Percentiles rank a stretch among this genome's conserved stretches.
Evolutionary conservation across 1,284 basidiomycete genomes (phyloP).

Genomic region (Boletus smithii): DNA sequence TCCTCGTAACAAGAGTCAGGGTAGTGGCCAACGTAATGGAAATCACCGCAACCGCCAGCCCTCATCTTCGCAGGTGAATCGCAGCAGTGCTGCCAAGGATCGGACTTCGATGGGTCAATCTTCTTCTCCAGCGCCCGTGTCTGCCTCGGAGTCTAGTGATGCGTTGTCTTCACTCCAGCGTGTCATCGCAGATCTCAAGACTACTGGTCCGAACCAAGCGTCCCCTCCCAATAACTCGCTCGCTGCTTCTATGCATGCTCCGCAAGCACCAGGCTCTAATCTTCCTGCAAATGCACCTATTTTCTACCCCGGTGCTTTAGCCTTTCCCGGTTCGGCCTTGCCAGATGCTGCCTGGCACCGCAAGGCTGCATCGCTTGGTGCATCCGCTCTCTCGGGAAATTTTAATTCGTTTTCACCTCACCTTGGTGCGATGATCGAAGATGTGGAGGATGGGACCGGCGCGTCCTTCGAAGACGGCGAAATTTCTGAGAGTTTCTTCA

Average conservation of each 20-base stretch:
- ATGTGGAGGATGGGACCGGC: constrained; percentile 58
- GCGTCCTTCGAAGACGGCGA: constrained; percentile 72
- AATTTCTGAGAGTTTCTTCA: constrained; percentile 56
- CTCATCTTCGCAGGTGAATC: constrained; percentile 52
- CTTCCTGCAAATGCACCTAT: constrained; percentile 64
- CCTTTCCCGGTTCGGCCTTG: constrained; percentile 47
- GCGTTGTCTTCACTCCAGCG: constrained; percentile 76
- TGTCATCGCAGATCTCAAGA: constrained; percentile 81
- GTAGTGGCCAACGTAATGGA: constrained; percentile 42
- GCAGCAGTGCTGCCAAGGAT: constrained; percentile 44
- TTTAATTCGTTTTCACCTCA: constrained; percentile 72
- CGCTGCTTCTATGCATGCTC: constrained; percentile 44
- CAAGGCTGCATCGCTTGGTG: constrained; percentile 73
- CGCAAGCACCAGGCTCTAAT: constrained; percentile 45
- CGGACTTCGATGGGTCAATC: constrained; percentile 46
- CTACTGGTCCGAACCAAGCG: constrained; percentile 51
- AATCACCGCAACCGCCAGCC: constrained; percentile 53
- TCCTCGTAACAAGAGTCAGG: constrained; percentile 54
- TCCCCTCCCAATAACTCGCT: constrained; percentile 38
- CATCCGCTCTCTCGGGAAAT: constrained; percentile 52
- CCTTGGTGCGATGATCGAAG: constrained; percentile 78
- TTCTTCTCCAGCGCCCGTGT: constrained; percentile 41
- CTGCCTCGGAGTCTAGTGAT: constrained; percentile 58
- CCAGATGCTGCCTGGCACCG: constrained; percentile 66
- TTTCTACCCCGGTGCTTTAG: constrained; percentile 63